Evolutionary conservation across 2,329 filamentous ascomycete genomes (phyloP), one percentile per base, ranked within the genome.

Genomic region (Fusarium newnesense): DNA sequence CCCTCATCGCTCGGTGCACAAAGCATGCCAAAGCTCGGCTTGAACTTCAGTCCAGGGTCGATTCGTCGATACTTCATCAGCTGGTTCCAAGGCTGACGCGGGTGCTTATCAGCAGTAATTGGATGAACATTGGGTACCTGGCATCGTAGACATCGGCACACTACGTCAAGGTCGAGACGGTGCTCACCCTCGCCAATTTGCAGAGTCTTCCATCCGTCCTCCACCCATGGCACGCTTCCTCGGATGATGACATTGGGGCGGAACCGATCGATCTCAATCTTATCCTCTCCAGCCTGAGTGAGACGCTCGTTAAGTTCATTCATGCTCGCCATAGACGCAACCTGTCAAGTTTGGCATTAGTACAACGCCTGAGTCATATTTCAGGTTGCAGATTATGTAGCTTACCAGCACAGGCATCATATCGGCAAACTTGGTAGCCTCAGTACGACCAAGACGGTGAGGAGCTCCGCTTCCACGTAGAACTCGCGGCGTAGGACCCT

Each of bases 1-100:
- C 88, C 89, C 70, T 90, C 87, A 47, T 82, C 83, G 67, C 86
- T 83, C 21, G 90, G 89, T 59, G 88, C 87, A 77, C 88, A 87
- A 75, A 92, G 78, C 90, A 92, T 92, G 4, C 90, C 90, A 83
- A 91, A 92, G 73, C 89, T 91, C 44, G 90, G 90, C 81, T 92
- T 92, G 71, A 84, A 91, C 80, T 85, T 91, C 32, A 89, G 85
- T 1, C 89, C 90, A 74, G 86, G 82, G 76, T 92, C 90, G 9
- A 91, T 83, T 34, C 89, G 80, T 13, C 90, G 81, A 79, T 90
- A 91, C 75, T 87, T 87, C 84, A 90, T 88, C 60, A 92, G 79
- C 68, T 85, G 86, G 75, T 90, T 85, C 90, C 89, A 92, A 11
- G 90, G 90, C 82, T 92, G 85, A 53, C 84, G 84, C 57, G 84